phyloP scores from a whole-genome alignment of 345 rosid genomes.

The Eucalyptus fibrosa region DNA sequence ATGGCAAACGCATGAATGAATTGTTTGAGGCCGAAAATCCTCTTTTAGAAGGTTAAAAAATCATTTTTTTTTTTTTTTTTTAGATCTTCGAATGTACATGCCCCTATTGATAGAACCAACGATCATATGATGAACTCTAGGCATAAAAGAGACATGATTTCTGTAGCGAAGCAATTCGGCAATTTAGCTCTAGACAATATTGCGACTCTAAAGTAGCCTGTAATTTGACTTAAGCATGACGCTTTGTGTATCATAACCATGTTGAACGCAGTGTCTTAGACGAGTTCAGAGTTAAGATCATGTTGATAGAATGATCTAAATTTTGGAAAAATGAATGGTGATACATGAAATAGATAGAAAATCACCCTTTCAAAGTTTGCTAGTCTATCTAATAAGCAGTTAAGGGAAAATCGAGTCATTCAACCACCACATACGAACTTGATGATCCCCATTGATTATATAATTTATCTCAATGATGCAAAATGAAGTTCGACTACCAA shows the following conservation, averaged over 20 bases:
- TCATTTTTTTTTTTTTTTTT: not conserved
- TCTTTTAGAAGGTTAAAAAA: not conserved
- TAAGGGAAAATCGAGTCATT: not conserved
- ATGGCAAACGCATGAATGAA: not conserved
- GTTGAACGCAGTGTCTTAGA: not conserved
- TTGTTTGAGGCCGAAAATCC: not conserved
- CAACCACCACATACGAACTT: not conserved
- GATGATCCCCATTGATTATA: not conserved
- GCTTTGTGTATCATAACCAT: not conserved
- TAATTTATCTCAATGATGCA: not conserved
- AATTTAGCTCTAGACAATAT: not conserved
- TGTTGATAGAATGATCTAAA: not conserved
- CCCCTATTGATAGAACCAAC: not conserved
- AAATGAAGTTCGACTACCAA: not conserved
- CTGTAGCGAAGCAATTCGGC: not conserved
- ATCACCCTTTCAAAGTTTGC: not conserved
- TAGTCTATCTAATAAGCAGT: not conserved
- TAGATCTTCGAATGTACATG: not conserved
- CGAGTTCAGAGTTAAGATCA: not conserved
- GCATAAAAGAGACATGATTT: not conserved
- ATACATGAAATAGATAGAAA: not conserved
- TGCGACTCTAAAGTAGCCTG: not conserved
- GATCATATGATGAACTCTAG: not conserved
- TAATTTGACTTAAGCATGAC: not conserved
- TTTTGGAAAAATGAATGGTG: too few relatives aligned